A percentile compares a stretch with the other conserved stretches of the same genome.
These are phyloP conservation scores for Craterostigma plantagineum DNA, from an alignment of 257 asterid species.

Conservation along the genomic window DNA sequence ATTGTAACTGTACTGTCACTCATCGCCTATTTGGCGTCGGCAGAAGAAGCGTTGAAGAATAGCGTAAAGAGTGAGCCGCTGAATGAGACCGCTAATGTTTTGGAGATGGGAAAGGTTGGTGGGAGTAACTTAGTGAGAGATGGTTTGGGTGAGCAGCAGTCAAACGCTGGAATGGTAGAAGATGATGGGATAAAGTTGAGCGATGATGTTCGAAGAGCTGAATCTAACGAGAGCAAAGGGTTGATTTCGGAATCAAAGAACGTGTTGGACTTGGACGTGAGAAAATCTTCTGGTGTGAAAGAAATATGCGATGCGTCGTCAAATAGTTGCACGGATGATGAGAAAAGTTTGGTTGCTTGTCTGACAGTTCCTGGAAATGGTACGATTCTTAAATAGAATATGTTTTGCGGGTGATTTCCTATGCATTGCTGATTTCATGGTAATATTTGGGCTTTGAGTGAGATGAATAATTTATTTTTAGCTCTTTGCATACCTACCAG, in stretches of 20 bases:
- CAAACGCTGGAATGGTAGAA: constrained; percentile 12
- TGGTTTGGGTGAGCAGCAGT: constrained; percentile 11
- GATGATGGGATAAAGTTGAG: constrained; percentile 10
- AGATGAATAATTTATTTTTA: constrained; percentile 6
- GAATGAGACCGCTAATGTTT: constrained; percentile 17
- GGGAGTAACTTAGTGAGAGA: constrained; percentile 10
- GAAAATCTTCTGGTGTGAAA: constrained; percentile 13
- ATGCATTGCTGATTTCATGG: too few relatives aligned
- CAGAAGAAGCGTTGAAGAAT: neutral
- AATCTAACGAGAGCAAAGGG: constrained; percentile 16
- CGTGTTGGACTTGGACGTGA: constrained; percentile 12
- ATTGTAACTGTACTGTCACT: too few relatives aligned
- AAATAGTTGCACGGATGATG: constrained; percentile 50
- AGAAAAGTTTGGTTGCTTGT: constrained; percentile 61
- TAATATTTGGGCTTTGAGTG: constrained; percentile 3
- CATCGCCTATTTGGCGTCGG: too few relatives aligned
- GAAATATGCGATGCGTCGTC: constrained; percentile 70
- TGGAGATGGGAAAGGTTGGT: too few relatives aligned
- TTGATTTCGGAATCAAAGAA: constrained; percentile 12
- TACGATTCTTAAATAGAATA: constrained; percentile 11
- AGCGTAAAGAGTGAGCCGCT: constrained; percentile 11
- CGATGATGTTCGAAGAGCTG: constrained; percentile 14
- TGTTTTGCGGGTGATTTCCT: constrained; percentile 3
- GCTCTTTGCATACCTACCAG: constrained; percentile 19
- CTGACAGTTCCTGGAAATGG: constrained; percentile 86